phyloP scores from a whole-genome alignment of 2,329 filamentous ascomycete genomes.

The Fusarium caatingaense region DNA sequence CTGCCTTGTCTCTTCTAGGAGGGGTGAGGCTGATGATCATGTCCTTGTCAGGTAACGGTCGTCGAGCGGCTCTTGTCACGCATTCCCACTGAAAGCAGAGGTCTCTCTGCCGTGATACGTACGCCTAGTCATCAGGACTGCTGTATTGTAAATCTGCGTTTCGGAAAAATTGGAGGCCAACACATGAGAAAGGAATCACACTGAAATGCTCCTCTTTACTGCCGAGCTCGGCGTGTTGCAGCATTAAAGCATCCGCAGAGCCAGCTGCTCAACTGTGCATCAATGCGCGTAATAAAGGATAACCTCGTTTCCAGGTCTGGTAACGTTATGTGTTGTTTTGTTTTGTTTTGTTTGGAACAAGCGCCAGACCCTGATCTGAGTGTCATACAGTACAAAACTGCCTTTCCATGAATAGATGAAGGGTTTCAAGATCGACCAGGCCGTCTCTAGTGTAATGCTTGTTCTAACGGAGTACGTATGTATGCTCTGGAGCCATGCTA shows the following conservation, averaged over 20 bases:
- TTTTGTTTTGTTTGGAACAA: slow-evolving; percentile 13
- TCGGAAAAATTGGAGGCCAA: slow-evolving; percentile 2
- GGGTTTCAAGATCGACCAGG: slow-evolving; percentile 28
- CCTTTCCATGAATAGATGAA: slow-evolving; percentile 21
- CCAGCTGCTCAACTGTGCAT: slow-evolving; percentile 19
- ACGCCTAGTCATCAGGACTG: slow-evolving; percentile 1
- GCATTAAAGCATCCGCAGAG: slow-evolving; percentile 2
- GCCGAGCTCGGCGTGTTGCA: slow-evolving; percentile 32
- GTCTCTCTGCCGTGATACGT: slow-evolving; percentile 27
- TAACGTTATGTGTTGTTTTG: too few species aligned
- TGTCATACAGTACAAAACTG: neutral
- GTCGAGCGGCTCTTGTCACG: slow-evolving; percentile 29
- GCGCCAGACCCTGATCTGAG: slow-evolving; percentile 33
- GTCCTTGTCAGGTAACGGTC: slow-evolving; percentile 25
- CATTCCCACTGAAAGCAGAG: slow-evolving; percentile 15
- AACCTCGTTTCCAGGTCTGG: slow-evolving; percentile 8
- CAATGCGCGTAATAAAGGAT: slow-evolving; percentile 21
- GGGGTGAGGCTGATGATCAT: slow-evolving; percentile 14
- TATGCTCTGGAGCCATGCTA: neutral
- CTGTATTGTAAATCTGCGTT: neutral
- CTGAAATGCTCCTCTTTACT: slow-evolving; percentile 17
- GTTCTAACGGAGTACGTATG: neutral
- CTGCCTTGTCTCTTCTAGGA: slow-evolving; percentile 8
- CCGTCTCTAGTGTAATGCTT: slow-evolving; percentile 16
- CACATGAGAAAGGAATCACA: slow-evolving; percentile 2